These are phyloP conservation scores for Tuber calosporum DNA, from an alignment of 495 filamentous ascomycete genomes.

Conservation along the genomic window DNA sequence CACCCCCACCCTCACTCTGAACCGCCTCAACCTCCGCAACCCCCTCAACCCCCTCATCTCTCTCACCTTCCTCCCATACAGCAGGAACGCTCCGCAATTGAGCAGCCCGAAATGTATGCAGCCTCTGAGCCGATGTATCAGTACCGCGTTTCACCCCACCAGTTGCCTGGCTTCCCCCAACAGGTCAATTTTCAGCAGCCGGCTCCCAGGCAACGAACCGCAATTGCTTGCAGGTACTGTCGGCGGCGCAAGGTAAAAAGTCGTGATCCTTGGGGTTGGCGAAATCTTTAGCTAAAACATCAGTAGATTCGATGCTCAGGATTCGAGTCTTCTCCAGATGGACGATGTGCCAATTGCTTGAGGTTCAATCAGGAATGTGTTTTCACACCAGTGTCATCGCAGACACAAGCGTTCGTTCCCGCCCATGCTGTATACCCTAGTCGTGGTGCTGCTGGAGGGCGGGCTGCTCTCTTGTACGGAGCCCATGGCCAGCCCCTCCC, in stretches of 20 bases:
- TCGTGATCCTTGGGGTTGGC: background rate
- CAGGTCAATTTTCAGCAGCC: constrained; percentile 45
- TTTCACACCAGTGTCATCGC: constrained; percentile 76
- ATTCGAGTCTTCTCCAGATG: constrained; percentile 68
- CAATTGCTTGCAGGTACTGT: constrained; percentile 80
- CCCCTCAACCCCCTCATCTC: constrained; percentile 16
- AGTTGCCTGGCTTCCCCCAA: constrained; percentile 32
- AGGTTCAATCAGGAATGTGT: constrained; percentile 79
- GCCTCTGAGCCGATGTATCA: constrained; percentile 18
- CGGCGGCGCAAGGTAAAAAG: constrained; percentile 67
- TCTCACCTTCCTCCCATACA: constrained; percentile 19
- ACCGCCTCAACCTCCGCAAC: constrained; percentile 14
- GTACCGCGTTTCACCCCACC: constrained; percentile 31
- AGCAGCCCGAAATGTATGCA: constrained; percentile 4
- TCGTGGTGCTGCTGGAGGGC: constrained; percentile 43
- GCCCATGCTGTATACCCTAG: constrained; percentile 60
- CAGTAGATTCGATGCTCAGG: constrained; percentile 74
- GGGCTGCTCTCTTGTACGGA: constrained; percentile 53
- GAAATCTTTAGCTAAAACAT: constrained; percentile 15
- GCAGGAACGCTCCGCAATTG: constrained; percentile 1
- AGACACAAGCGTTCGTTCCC: constrained; percentile 76
- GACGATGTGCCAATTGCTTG: constrained; percentile 70
- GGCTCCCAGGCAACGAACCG: constrained; percentile 70
- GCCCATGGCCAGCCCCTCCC: constrained; percentile 64
- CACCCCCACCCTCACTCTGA: constrained; percentile 20